Evolutionary conservation across 352 stramenopile genomes (phyloP).

Genomic region (Phytophthora brassicae): DNA sequence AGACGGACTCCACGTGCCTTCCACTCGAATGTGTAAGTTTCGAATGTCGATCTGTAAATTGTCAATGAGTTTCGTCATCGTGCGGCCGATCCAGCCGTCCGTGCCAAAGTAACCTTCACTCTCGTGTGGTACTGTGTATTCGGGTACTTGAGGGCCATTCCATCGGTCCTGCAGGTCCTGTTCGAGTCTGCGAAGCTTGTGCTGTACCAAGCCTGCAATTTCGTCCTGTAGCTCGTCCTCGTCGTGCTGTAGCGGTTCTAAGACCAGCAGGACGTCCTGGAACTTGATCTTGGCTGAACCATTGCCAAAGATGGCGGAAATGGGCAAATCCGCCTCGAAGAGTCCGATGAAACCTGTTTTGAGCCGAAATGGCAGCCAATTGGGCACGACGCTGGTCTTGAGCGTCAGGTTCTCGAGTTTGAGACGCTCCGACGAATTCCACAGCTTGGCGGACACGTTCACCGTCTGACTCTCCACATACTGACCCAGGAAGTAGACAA

Average conservation of each 20-base stretch:
- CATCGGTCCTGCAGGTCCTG: slow-evolving; percentile 83
- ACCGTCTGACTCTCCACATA: slow-evolving; percentile 88
- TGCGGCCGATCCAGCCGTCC: slow-evolving; percentile 86
- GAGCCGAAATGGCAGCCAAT: slow-evolving; percentile 82
- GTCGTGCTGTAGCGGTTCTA: slow-evolving; percentile 72
- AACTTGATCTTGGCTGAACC: slow-evolving; percentile 86
- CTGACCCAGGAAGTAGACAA: slow-evolving; percentile 81
- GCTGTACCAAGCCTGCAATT: slow-evolving; percentile 44
- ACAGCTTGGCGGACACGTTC: slow-evolving; percentile 86
- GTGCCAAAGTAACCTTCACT: slow-evolving; percentile 89
- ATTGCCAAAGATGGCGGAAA: slow-evolving; percentile 84
- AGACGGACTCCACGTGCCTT: slow-evolving; percentile 68
- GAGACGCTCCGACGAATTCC: slow-evolving; percentile 84
- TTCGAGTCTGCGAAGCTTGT: slow-evolving; percentile 73
- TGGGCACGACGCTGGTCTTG: slow-evolving; percentile 78
- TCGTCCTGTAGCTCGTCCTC: slow-evolving; percentile 75
- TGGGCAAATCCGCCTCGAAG: slow-evolving; percentile 83
- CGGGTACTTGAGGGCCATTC: slow-evolving; percentile 64
- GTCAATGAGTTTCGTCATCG: slow-evolving; percentile 90
- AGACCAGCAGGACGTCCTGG: slow-evolving; percentile 80
- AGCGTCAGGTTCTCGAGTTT: slow-evolving; percentile 88
- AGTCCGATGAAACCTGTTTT: slow-evolving; percentile 87
- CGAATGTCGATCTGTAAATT: slow-evolving; percentile 89
- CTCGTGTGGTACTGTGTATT: slow-evolving; percentile 68
- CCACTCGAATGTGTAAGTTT: slow-evolving; percentile 86